Percentiles rank a stretch among this genome's conserved stretches.
phyloP scores from a whole-genome alignment of 352 stramenopile species.

The Phytopythium chamaehyphon region DNA sequence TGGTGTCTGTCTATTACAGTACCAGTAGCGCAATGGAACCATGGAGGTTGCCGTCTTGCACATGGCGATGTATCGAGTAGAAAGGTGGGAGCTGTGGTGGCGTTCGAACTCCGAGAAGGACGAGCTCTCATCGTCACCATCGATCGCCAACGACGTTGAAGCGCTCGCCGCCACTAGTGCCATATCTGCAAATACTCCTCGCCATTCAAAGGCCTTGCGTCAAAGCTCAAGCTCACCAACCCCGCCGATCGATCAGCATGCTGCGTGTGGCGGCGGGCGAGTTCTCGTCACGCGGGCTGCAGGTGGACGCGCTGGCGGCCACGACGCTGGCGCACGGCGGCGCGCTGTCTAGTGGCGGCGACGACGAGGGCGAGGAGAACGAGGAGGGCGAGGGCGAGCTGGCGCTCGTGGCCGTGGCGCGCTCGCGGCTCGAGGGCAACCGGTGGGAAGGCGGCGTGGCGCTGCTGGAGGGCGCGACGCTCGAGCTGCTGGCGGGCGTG shows the following conservation, averaged over 20 bases:
- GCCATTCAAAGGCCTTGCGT: too few species aligned
- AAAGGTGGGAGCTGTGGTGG: background rate
- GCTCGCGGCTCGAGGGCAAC: slow-evolving; percentile 74
- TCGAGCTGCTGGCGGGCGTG: slow-evolving; percentile 36
- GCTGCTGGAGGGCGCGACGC: slow-evolving; percentile 37
- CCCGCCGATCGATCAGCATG: too few species aligned
- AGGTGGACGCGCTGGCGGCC: slow-evolving; percentile 46
- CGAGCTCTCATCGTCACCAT: too few species aligned
- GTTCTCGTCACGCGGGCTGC: slow-evolving; percentile 17
- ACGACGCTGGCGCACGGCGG: slow-evolving; percentile 20
- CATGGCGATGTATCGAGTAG: background rate
- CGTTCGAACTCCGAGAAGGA: too few species aligned
- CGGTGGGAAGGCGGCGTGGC: slow-evolving; percentile 60
- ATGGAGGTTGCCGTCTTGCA: too few species aligned
- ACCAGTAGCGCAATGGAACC: too few species aligned
- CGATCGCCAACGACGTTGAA: too few species aligned
- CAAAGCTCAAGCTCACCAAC: too few species aligned
- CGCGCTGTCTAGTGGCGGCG: slow-evolving; percentile 1
- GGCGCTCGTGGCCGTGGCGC: slow-evolving; percentile 53
- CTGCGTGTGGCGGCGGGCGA: background rate
- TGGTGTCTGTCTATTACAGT: too few species aligned
- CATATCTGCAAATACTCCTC: too few species aligned
- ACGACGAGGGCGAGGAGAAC: background rate
- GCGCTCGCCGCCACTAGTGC: too few species aligned
- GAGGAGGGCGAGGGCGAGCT: slow-evolving; percentile 20